Evolutionary conservation across 2,329 filamentous ascomycete species (phyloP), one percentile per base, ranked within the genome.

Genomic region (Ophiostoma triangulosporum): DNA sequence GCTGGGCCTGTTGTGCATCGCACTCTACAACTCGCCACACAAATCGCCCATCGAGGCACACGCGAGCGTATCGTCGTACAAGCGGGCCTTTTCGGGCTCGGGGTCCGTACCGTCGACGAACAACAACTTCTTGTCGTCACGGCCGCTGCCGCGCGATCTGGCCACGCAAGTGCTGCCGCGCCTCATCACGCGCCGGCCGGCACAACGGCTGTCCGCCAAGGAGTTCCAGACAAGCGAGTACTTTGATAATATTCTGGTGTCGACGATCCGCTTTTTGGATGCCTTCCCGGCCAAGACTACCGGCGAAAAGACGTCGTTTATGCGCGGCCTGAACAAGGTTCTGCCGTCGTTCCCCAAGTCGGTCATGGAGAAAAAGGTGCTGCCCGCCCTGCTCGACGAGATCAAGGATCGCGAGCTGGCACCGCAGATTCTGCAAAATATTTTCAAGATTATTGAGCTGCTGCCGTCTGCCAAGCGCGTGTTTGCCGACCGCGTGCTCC

Each of bases 161-260:
- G 72, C 80, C 9, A 75, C 76, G 17, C 78, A 85, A 57, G 85
- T 97, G 0, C 71, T 98, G 4, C 89, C 93, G 2, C 77, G 85
- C 26, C 77, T 98, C 45, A 90, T 98, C 54, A 93, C 91, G 0
- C 78, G 93, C 58, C 76, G 89, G 53, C 88, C 93, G 3, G 88
- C 89, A 3, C 87, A 95, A 64, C 80, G 93, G 45, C 78, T 97
- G 71, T 89, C 83, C 26, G 89, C 91, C 4, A 81, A 80, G 52
- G 91, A 95, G 62, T 97, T 98, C 61, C 93, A 98, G 64, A 81
- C 96, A 66, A 94, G 89, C 63, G 83, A 88, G 60, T 98, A 94
- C 65, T 98, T 98, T 65, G 89, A 98, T 68, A 98, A 97, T 63
- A 87, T 97, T 46, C 74, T 98, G 4, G 88, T 98, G 22, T 95